These are phyloP conservation scores for Curvularia hawaiiensis DNA, from an alignment of 2,329 filamentous ascomycete genomes.

Conservation along the genomic window DNA sequence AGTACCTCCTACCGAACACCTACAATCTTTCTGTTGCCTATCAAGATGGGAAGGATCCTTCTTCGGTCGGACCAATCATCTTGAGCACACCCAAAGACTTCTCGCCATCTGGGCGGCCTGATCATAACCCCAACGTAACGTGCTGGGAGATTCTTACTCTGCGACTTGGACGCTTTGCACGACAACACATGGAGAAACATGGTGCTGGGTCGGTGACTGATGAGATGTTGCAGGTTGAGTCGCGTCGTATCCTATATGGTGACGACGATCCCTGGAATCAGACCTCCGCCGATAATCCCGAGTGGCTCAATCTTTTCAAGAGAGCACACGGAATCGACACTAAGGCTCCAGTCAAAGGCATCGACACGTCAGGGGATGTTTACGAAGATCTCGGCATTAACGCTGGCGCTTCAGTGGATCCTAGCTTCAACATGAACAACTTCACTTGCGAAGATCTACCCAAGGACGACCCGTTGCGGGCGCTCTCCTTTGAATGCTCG, in stretches of 20 bases:
- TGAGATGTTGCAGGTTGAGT: constrained; percentile 55
- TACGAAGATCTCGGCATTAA: constrained; percentile 44
- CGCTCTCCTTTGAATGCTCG: constrained; percentile 32
- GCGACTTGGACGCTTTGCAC: constrained; percentile 52
- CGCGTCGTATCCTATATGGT: constrained; percentile 55
- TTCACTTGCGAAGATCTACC: constrained; percentile 24
- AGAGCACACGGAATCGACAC: constrained; percentile 52
- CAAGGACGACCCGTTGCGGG: constrained; percentile 19
- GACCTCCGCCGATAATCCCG: constrained; percentile 47
- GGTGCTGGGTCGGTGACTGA: constrained; percentile 50
- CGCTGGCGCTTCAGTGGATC: constrained; percentile 28
- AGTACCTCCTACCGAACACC: constrained; percentile 33
- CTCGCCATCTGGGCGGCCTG: constrained; percentile 13
- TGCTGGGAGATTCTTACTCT: constrained; percentile 59
- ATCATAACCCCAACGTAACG: constrained; percentile 40
- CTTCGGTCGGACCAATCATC: constrained; percentile 24
- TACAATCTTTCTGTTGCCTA: constrained; percentile 25
- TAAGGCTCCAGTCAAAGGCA: constrained; percentile 11
- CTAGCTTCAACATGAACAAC: constrained; percentile 38
- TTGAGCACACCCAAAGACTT: constrained; percentile 25
- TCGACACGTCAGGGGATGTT: constrained; percentile 31
- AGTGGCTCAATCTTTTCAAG: constrained; percentile 57
- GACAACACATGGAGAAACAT: constrained; percentile 46
- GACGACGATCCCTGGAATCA: constrained; percentile 57
- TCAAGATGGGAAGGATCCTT: constrained; percentile 17